These are phyloP conservation scores for Eucalyptus cloeziana DNA, from an alignment of 345 rosid genomes.

Conservation along the genomic window DNA sequence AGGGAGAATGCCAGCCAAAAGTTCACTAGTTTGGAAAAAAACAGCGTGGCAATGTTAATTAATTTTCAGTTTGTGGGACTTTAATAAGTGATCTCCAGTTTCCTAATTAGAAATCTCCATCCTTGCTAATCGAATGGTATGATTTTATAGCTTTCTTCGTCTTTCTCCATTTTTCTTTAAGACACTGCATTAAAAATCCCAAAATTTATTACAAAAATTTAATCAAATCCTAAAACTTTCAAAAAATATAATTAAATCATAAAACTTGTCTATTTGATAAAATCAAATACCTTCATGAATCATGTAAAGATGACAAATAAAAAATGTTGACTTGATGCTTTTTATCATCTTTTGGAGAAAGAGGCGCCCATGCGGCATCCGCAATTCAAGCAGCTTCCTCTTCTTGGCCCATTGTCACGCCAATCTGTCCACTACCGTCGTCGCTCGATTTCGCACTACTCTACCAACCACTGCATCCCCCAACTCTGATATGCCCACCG, in stretches of 20 bases:
- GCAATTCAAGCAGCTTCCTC: neutral
- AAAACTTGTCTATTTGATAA: too few species aligned
- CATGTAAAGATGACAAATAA: neutral
- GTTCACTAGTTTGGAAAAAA: neutral
- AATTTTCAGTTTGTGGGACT: neutral
- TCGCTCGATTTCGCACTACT: neutral
- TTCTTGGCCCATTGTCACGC: neutral
- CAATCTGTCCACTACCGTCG: neutral
- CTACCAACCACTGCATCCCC: neutral
- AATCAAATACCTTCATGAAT: too few species aligned
- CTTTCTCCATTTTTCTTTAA: neutral
- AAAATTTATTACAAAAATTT: accelerated
- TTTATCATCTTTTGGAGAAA: neutral
- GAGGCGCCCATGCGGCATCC: neutral
- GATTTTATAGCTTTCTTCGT: neutral
- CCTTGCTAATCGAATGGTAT: neutral
- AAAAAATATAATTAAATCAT: too few species aligned
- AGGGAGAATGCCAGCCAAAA: neutral
- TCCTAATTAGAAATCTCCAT: neutral
- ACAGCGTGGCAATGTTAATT: neutral
- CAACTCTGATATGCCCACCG: neutral
- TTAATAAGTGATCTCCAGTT: neutral
- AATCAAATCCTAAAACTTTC: too few species aligned
- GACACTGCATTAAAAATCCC: too few species aligned
- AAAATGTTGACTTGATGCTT: neutral